These are phyloP conservation scores for Naganishia sp. DNA, from an alignment of 1,284 basidiomycete species.

Conservation along the genomic window DNA sequence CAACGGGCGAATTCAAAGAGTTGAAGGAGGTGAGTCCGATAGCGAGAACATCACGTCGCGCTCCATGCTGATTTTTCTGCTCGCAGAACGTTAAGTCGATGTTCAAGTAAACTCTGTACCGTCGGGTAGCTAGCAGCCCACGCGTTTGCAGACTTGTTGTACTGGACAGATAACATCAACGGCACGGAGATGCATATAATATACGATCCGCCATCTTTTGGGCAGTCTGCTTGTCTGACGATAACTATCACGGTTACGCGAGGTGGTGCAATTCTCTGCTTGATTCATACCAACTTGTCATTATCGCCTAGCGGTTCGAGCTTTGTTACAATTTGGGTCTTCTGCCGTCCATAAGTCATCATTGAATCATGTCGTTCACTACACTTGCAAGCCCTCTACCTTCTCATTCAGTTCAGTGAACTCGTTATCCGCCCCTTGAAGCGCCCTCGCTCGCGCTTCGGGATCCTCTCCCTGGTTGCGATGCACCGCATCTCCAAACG, in stretches of 20 bases:
- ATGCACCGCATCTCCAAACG: slow-evolving; percentile 11
- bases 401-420: slow-evolving; percentile 11
- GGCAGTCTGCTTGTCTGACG: too few species aligned
- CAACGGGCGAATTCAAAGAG: slow-evolving; percentile 27
- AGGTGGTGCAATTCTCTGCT: too few species aligned
- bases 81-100: slow-evolving; percentile 33
- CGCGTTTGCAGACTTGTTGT: slow-evolving; percentile 2
- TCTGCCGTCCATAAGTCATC: too few species aligned
- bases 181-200: slow-evolving; percentile 16
- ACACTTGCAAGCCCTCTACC: slow-evolving; percentile 17
- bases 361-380: background rate
- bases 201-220: background rate
- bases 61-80: background rate
- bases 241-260: too few species aligned
- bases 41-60: background rate
- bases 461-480: slow-evolving; percentile 4
- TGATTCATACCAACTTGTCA: too few species aligned
- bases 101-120: slow-evolving; percentile 30
- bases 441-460: background rate
- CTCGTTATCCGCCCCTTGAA: background rate
- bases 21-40: slow-evolving; percentile 32
- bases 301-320: background rate
- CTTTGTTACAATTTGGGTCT: too few species aligned
- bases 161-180: slow-evolving; percentile 8
- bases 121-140: background rate